Evolutionary conservation across 306 rosid species (phyloP), one percentile per base, ranked within the genome.

Genomic region (Cercis canadensis): DNA sequence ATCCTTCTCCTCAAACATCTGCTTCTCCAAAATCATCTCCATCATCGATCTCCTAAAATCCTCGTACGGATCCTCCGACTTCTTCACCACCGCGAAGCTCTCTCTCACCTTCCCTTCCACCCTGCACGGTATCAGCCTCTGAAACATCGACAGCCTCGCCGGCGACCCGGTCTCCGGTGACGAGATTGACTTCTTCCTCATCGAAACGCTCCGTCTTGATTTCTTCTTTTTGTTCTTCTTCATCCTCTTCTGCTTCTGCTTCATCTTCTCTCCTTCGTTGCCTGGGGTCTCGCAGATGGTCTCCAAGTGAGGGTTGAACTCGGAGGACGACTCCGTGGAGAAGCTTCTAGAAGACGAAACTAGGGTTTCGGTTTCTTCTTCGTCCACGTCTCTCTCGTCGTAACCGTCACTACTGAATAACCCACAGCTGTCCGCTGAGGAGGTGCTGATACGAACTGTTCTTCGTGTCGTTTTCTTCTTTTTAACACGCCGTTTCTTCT

Each of bases 101-200:
- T 43, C 49, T 12, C 49, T 43, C 13, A 43, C 15, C 49, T 43
- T 43, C 49, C 49, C 49, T 43, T 43, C 49, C 49, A 43, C 49
- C 49, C 49, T 11, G n/a, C 49, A 43, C 2, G 49, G n/a, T 43
- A 43, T 43, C 67, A 81, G 53, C 82, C 78, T 81, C 76, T 83
- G 83, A 39, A 87, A 75, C 83, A 85, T 68, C 47, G 92, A 87
- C 5, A 87, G 80, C 58, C 92, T 85, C 18, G 91, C 91, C 70
- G 89, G 85, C 3, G 82, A 55, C 51, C 43, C 63, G 34, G 32
- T 49, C 60, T 62, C 77, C 66, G 67, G 40, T 21, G 73, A 53
- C 17, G 61, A 58, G 11, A 5, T 33, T 14, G 54, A 21, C 47
- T 7, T 49, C 40, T 46, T 54, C 66, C n/a, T 5, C 65, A 66